Conservation (phyloP, 148 eudicot species). For the Drosera capensis region DNA sequence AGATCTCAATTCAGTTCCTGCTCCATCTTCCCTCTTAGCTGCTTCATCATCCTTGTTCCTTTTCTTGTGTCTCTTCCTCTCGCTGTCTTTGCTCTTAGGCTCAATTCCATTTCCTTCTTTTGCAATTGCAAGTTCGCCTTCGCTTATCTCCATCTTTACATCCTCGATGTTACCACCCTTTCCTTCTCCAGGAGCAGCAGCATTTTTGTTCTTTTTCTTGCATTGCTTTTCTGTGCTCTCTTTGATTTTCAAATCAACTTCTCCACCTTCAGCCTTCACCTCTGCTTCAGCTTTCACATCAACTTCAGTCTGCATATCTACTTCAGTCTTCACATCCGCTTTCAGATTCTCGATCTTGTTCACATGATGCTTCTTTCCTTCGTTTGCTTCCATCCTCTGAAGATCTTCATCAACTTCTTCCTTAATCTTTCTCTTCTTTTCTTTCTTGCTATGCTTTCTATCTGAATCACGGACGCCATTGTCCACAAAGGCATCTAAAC, state of each 20-base stretch:
- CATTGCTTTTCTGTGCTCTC: no score
- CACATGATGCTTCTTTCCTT: neutral
- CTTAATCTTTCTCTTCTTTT: conserved; percentile 9
- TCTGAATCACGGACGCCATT: neutral
- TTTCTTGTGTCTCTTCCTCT: conserved; percentile 1
- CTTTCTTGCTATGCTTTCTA: conserved; percentile 1
- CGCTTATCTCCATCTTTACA: no score
- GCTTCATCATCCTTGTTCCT: conserved; percentile 6
- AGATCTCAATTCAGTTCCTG: conserved; percentile 2
- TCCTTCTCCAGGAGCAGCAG: no score
- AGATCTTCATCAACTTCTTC: conserved; percentile 4
- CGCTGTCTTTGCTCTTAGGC: neutral
- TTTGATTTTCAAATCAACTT: no score
- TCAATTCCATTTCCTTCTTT: no score
- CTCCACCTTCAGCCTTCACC: no score
- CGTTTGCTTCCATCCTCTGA: no score
- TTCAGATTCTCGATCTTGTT: neutral
- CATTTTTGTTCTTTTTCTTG: no score
- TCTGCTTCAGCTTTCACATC: no score
- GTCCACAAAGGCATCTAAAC: neutral
- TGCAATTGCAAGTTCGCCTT: no score
- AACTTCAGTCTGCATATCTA: neutral
- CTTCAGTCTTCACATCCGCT: neutral
- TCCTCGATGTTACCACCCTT: no score
- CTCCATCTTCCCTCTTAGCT: conserved; percentile 6